Evolutionary conservation across 495 filamentous ascomycete species (phyloP), one percentile per base, ranked within the genome.

Genomic region (Recurvomyces mirabilis): DNA sequence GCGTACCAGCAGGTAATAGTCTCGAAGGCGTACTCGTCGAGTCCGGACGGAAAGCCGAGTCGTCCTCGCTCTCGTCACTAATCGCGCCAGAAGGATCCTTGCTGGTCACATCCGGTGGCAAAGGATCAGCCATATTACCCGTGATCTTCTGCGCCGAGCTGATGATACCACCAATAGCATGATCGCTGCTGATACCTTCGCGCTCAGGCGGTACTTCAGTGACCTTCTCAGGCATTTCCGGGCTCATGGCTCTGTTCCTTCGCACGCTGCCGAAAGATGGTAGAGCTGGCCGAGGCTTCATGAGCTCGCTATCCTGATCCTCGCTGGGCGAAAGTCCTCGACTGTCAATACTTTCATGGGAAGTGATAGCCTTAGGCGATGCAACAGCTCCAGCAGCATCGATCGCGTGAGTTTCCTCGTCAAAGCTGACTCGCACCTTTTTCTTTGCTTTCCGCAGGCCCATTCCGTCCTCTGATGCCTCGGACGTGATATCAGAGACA

Each of bases 241-340:
- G 39, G 37, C 43, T 47, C 14, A 63, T 31, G 13, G 29, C 15
- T 29, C 38, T 39, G 28, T 13, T 39, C 35, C 36, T 41, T 35
- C 53, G 73, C 26, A 93, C 70, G 56, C 85, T 89, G 15, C 84
- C 87, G 61, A 94, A 94, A 15, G 80, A 86, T 7, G 87, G 87
- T 15, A 94, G 66, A 1, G 74, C 75, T 4, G 82, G 82, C 7
- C 82, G 71, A 18, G 86, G 85, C 49, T 79, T 78, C 68, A 93
- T 81, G 2, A 72, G 59, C 28, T 77, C 68, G 46, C 13, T 14
- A 28, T 81, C 77, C 30, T 70, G 62, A 35, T 84, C 79, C 23
- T 84, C 71, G 7, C 69, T 22, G 4, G 28, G 49, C 23, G 40
- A 50, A 13, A 6, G 28, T 10, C 29, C 35, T 5, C 52, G 41